Evolutionary conservation across 208 protist species (phyloP).

Genomic region (Trypanosoma theileri): DNA sequence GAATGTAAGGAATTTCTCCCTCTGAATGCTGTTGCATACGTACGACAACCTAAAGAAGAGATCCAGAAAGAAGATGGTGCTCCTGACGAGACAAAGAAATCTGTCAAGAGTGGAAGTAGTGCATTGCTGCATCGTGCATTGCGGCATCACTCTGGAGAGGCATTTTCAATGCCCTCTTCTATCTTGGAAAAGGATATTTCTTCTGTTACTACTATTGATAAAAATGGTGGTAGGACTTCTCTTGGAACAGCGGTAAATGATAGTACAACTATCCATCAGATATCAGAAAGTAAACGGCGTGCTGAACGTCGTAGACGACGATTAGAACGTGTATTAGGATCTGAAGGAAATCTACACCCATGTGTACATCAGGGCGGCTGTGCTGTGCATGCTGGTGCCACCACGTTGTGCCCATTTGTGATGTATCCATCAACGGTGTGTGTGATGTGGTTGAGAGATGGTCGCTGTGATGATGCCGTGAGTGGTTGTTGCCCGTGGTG

Average conservation of each 20-base stretch:
- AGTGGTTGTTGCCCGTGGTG: slow-evolving; percentile 54
- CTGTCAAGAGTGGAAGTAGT: background rate
- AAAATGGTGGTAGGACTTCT: background rate
- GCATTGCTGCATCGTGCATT: slow-evolving; percentile 18
- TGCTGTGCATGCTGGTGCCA: background rate
- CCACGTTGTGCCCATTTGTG: slow-evolving; percentile 29
- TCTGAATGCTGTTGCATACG: slow-evolving; percentile 18
- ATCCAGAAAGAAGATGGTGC: background rate
- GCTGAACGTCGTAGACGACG: slow-evolving; percentile 30
- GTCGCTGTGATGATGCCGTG: slow-evolving; percentile 32
- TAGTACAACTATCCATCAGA: background rate
- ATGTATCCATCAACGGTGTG: slow-evolving; percentile 38
- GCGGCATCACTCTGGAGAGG: background rate
- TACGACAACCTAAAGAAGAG: background rate
- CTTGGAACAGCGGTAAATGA: background rate
- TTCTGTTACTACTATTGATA: background rate
- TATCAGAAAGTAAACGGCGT: slow-evolving; percentile 20
- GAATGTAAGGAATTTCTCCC: background rate
- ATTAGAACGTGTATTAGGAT: slow-evolving; percentile 13
- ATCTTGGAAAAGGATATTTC: background rate
- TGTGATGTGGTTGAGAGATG: slow-evolving; percentile 37
- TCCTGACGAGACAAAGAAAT: background rate
- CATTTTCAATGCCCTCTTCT: background rate
- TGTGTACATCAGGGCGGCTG: slow-evolving; percentile 55
- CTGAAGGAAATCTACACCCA: slow-evolving; percentile 36